Conservation (phyloP, 805 yeast genomes). For the Ogataea pini region DNA sequence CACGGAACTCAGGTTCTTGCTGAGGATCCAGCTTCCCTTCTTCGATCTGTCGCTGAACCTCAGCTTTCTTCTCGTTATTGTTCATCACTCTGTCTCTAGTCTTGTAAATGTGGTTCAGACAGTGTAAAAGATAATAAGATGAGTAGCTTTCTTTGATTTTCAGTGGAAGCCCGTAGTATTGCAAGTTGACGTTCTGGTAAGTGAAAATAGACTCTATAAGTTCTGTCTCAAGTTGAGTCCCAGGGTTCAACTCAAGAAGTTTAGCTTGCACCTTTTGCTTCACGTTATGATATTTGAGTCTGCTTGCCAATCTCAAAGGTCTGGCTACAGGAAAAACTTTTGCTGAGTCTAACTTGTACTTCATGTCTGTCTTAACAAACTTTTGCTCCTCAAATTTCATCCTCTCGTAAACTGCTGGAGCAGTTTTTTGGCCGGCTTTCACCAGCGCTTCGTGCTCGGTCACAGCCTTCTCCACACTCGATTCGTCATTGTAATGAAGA, state of each 20-base stretch:
- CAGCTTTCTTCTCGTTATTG: constrained; percentile 62
- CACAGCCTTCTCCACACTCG: constrained; percentile 38
- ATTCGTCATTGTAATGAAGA: constrained; percentile 63
- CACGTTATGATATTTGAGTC: constrained; percentile 40
- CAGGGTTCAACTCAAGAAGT: constrained; percentile 32
- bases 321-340: background rate
- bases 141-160: constrained; percentile 44
- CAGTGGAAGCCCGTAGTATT: constrained; percentile 47
- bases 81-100: constrained; percentile 84
- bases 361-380: constrained; percentile 38
- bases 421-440: constrained; percentile 13
- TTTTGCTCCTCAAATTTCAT: constrained; percentile 20
- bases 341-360: constrained; percentile 15
- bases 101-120: constrained; percentile 78
- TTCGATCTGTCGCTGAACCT: constrained; percentile 36
- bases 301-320: constrained; percentile 13
- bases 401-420: constrained; percentile 6
- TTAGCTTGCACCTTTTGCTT: constrained; percentile 48
- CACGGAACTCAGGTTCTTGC: constrained; percentile 65
- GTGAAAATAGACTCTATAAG: constrained; percentile 66
- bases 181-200: constrained; percentile 71
- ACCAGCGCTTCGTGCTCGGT: constrained; percentile 23
- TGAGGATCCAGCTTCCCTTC: constrained; percentile 35
- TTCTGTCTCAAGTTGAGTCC: constrained; percentile 46
- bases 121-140: constrained; percentile 67